These are phyloP conservation scores for Ophiocordyceps sinensis DNA, from an alignment of 2,329 filamentous ascomycete species.

Conservation along the genomic window DNA sequence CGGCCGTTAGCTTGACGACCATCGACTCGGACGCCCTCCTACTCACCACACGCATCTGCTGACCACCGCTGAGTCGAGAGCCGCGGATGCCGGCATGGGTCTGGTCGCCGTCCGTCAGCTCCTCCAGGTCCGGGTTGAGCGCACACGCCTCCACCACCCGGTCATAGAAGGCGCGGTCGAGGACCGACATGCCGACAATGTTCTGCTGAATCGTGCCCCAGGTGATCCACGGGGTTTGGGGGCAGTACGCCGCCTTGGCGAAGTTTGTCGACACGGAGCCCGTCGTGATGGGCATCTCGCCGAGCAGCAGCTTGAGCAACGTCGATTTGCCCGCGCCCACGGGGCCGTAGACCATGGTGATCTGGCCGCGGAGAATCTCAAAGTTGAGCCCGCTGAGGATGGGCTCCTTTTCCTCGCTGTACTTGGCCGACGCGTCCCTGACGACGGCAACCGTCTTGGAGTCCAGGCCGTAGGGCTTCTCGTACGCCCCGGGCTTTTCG, in stretches of 20 bases:
- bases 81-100: slow-evolving; percentile 9
- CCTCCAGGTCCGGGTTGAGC: slow-evolving; percentile 6
- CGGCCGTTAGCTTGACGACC: too few species aligned
- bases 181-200: slow-evolving; percentile 7
- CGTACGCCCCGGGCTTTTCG: background rate
- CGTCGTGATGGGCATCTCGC: slow-evolving; percentile 7
- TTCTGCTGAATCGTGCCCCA: slow-evolving; percentile 11
- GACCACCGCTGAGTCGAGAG: slow-evolving; percentile 12
- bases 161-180: slow-evolving; percentile 9
- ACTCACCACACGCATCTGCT: slow-evolving; percentile 12
- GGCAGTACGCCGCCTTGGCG: slow-evolving; percentile 8
- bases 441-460: background rate
- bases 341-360: slow-evolving; percentile 9
- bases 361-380: slow-evolving; percentile 5
- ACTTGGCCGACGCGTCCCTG: slow-evolving; percentile 3
- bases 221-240: slow-evolving; percentile 11
- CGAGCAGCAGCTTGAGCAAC: slow-evolving; percentile 8
- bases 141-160: slow-evolving; percentile 8
- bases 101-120: slow-evolving; percentile 9
- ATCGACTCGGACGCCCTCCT: too few species aligned
- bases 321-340: slow-evolving; percentile 12
- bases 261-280: slow-evolving; percentile 4
- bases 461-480: background rate
- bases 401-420: slow-evolving; percentile 1
- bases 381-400: slow-evolving; percentile 4